These are phyloP conservation scores for Erucastrum elatum DNA, from an alignment of 345 rosid genomes.

Conservation along the genomic window DNA sequence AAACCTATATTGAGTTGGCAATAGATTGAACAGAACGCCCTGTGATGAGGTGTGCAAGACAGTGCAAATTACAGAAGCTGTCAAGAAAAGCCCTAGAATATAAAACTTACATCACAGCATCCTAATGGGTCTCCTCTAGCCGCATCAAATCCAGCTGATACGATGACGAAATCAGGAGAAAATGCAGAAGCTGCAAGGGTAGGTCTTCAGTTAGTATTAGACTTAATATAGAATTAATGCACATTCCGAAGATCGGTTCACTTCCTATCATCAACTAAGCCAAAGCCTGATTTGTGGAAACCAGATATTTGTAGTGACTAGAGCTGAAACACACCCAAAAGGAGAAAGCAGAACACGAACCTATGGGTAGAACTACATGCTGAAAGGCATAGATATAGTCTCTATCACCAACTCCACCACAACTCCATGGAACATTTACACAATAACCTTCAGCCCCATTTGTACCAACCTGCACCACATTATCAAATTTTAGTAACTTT, in stretches of 20 bases:
- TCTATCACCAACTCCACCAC: constrained; percentile 91
- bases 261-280: constrained; percentile 14
- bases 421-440: constrained; percentile 96
- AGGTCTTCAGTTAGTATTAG: constrained; percentile 9
- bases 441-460: constrained; percentile 93
- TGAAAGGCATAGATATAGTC: constrained; percentile 94
- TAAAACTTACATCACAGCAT: constrained; percentile 81
- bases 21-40: neutral
- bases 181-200: constrained; percentile 75
- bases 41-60: neutral
- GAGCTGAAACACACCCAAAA: constrained; percentile 14
- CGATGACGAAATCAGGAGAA: constrained; percentile 89
- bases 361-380: constrained; percentile 89
- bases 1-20: neutral
- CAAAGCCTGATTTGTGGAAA: constrained; percentile 14
- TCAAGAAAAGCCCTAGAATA: neutral
- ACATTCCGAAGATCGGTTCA: neutral
- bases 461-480: constrained; percentile 66
- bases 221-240: constrained; percentile 5
- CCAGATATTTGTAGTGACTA: neutral
- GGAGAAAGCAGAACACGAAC: constrained; percentile 31
- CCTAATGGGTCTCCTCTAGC: constrained; percentile 99
- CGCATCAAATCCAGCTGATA: constrained; percentile 99
- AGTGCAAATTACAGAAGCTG: constrained; percentile 4
- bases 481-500: constrained; percentile 16